Percentiles rank a stretch among this genome's conserved stretches.
phyloP scores from a whole-genome alignment of 2,329 filamentous ascomycete species.

The Epichloe sp. region DNA sequence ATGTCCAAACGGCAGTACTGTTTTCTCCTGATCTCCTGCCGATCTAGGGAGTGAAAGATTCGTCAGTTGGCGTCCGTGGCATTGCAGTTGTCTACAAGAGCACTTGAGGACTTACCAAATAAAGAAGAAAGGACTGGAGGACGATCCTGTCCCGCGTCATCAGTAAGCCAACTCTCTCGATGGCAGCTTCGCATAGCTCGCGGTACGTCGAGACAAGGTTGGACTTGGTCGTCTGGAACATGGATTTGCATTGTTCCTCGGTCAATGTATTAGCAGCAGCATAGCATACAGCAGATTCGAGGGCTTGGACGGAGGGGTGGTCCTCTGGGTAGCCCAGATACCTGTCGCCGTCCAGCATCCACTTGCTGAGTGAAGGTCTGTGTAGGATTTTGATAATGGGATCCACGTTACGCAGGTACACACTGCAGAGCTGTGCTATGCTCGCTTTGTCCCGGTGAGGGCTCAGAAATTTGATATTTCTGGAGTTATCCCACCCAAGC shows the following conservation, averaged over 20 bases:
- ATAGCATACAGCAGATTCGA: slow-evolving; percentile 13
- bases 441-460: not conserved
- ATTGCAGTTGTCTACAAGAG: not conserved
- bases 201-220: slow-evolving; percentile 8
- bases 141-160: slow-evolving; percentile 15
- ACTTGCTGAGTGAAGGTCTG: slow-evolving; percentile 5
- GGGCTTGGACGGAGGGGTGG: slow-evolving; percentile 4
- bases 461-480: not conserved
- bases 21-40: slow-evolving; percentile 5
- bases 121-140: slow-evolving; percentile 18
- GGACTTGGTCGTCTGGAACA: slow-evolving; percentile 8
- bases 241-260: slow-evolving; percentile 11
- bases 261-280: slow-evolving; percentile 14
- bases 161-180: slow-evolving; percentile 12
- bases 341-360: slow-evolving; percentile 9
- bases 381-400: slow-evolving; percentile 9
- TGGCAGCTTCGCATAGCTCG: slow-evolving; percentile 2
- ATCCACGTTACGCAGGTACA: slow-evolving; percentile 8
- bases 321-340: slow-evolving; percentile 14
- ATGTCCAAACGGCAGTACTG: slow-evolving; percentile 5
- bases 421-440: slow-evolving; percentile 1
- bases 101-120: slow-evolving; percentile 6
- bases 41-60: not conserved
- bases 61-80: not conserved
- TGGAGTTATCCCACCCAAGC: not conserved